These are phyloP conservation scores for Lodderomyces elongisporus DNA, from an alignment of 1,139 yeast species.

Conservation along the genomic window DNA sequence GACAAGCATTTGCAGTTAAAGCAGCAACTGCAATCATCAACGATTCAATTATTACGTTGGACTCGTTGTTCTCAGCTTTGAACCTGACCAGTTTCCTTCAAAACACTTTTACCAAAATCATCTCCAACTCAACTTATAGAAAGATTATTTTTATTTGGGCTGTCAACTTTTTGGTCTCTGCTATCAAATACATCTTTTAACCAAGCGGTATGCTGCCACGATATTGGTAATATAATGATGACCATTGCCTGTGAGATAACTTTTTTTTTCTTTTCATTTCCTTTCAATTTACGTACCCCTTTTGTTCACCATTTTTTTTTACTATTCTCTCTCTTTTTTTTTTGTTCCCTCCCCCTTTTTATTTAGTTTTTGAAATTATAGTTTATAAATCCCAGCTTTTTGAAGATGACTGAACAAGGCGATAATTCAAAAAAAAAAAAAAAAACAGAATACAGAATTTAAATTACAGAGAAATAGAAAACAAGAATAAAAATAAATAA, in stretches of 20 bases:
- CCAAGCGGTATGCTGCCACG: too few relatives aligned
- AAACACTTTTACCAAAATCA: conserved; percentile 10
- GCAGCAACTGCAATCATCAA: conserved; percentile 17
- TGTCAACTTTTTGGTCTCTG: conserved; percentile 10
- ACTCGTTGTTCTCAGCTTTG: conserved; percentile 10
- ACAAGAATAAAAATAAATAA: too few relatives aligned
- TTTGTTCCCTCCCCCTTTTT: too few relatives aligned
- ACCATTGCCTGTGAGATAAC: neutral
- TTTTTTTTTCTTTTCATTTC: neutral
- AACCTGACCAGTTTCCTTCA: conserved; percentile 10
- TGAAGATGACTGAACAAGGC: too few relatives aligned
- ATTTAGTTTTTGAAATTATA: too few relatives aligned
- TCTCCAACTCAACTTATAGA: conserved; percentile 11
- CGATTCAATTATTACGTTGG: conserved; percentile 17
- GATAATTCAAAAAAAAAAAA: too few relatives aligned
- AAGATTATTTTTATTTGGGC: conserved; percentile 14
- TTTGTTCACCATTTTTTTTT: too few relatives aligned
- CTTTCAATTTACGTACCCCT: too few relatives aligned
- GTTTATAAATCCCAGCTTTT: too few relatives aligned
- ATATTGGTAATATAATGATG: neutral
- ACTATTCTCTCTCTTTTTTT: too few relatives aligned
- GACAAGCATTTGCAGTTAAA: conserved; percentile 18
- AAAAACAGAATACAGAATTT: too few relatives aligned
- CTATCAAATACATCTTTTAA: conserved; percentile 11
- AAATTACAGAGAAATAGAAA: too few relatives aligned